Evolutionary conservation across 352 stramenopile species (phyloP).

Genomic region (Phytophthora constricta): DNA sequence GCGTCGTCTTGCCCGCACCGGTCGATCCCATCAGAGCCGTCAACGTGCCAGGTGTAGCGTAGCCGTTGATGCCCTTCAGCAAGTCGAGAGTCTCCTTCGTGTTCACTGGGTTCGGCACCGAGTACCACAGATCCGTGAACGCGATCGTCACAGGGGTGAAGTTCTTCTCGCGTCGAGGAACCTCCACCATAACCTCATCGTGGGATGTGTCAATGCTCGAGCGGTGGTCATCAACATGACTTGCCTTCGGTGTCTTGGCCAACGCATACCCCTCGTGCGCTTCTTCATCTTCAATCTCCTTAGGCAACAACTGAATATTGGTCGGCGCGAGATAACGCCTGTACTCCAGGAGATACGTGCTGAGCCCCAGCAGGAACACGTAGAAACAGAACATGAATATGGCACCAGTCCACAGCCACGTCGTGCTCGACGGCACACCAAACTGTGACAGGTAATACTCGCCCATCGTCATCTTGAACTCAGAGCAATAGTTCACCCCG

Average conservation of each 20-base stretch:
- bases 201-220: slow-evolving; percentile 20
- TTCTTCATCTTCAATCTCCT: slow-evolving; percentile 9
- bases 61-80: slow-evolving; percentile 47
- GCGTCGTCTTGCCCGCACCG: slow-evolving; percentile 58
- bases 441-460: slow-evolving; percentile 44
- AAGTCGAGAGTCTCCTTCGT: slow-evolving; percentile 43
- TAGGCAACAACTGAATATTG: slow-evolving; percentile 7
- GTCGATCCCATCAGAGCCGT: slow-evolving; percentile 85
- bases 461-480: slow-evolving; percentile 31
- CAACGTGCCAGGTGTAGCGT: slow-evolving; percentile 70
- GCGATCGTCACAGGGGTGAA: slow-evolving; percentile 35
- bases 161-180: slow-evolving; percentile 23
- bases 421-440: slow-evolving; percentile 41
- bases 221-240: background rate
- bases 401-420: slow-evolving; percentile 41
- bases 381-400: slow-evolving; percentile 37
- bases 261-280: slow-evolving; percentile 8
- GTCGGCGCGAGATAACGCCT: slow-evolving; percentile 17
- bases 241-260: slow-evolving; percentile 7
- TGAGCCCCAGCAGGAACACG: slow-evolving; percentile 38
- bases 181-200: slow-evolving; percentile 21
- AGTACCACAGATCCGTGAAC: slow-evolving; percentile 47
- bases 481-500: slow-evolving; percentile 39
- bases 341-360: slow-evolving; percentile 40
- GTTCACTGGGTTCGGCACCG: slow-evolving; percentile 36